Base-by-base conservation (phyloP, 1,139 yeast species). In the Yamadazyma spencermartinsiae region DNA sequence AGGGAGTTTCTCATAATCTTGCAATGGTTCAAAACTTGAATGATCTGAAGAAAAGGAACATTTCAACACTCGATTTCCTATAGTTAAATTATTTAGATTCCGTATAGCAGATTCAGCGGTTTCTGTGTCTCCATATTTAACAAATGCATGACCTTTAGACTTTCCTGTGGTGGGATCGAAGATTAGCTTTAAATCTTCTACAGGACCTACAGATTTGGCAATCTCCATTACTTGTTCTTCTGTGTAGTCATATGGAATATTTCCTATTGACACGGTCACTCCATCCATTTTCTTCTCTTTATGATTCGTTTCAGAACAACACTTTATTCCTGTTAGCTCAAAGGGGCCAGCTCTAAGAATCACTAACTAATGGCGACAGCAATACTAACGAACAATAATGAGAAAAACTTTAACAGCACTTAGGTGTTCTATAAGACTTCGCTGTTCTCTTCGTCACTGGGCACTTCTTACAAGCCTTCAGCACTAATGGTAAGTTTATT, bases 31-130 rank as follows among this genome's bases (percentile, higher is more conserved):
- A 35, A 51, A 49, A 18, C 52, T 52, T 23, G 45, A 60, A 53
- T 75, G 83, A 39, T 67, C 62, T 33, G 89, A 69, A n/a, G n/a
- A n/a, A 56, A 82, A 83, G 17, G 87, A 86, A 50, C 96, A 94
- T 48, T 84, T 80, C 37, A 90, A 63, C 33, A 68, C 69, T 44
- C 96, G 68, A 41, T 79, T 78, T 1, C 96, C 96, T 35, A 90
- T 76, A 21, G 78, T 74, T 63, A 84, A 83, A 48, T 87, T 86
- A 59, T 87, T 86, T 49, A 90, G 68, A 62, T 90, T 92, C 42
- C 98, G 70, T 14, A 89, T 95, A 0, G 98, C 98, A 12, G 94
- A 82, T 2, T 87, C 82, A 1, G 97, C 96, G 0, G 96, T 86
- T 50, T 86, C 96, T 35, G 60, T 58, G 50, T 72, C 90, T 36